Base-by-base conservation (phyloP, 768 basidiomycete species). In the Candolleomyces efflorescens region DNA sequence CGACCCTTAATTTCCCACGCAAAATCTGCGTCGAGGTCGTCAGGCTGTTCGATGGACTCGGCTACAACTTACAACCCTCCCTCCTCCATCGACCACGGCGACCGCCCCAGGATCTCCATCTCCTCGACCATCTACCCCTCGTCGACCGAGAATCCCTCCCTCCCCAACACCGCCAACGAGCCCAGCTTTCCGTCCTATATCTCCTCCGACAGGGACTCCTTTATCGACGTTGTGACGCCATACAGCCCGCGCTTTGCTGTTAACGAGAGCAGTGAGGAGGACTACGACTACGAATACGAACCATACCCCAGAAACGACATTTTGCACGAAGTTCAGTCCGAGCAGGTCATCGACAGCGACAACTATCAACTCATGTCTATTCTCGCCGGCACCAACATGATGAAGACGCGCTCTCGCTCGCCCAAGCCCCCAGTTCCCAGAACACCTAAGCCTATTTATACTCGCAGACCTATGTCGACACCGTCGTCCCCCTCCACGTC, bases 341-440 rank as follows among this genome's bases (percentile, higher is more conserved):
- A 54, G 53, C 62, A 52, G 53, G n/a, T 53, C 23, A 47, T 53
- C 41, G 57, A 59, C 58, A 41, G 36, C 27, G 52, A 37, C 47
- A 55, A 60, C 56, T 45, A 59, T 36, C 58, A 59, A 37, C 58
- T 59, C 58, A 58, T 55, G 53, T 72, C 75, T 60, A 58, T 58
- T 26, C 45, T 56, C 52, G 67, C 68, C 17, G 64, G 72, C 64
- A 18, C 51, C n/a, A 53, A 53, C 22, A 53, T 53, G 32, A 15
- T 53, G 5, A n/a, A 20, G n/a, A 38, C 64, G 61, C 64, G 56
- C 56, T 55, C 73, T 59, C 68, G 37, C 54, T 69, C 62, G 43
- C 65, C 47, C n/a, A 82, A 79, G 62, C 78, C 79, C 2, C 77
- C 79, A 10, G 45, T 82, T 41, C 78, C 80, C 0, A 75, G 75